Evolutionary conservation across 495 filamentous ascomycete genomes (phyloP).

Genomic region (Aspergillus nanangensis): DNA sequence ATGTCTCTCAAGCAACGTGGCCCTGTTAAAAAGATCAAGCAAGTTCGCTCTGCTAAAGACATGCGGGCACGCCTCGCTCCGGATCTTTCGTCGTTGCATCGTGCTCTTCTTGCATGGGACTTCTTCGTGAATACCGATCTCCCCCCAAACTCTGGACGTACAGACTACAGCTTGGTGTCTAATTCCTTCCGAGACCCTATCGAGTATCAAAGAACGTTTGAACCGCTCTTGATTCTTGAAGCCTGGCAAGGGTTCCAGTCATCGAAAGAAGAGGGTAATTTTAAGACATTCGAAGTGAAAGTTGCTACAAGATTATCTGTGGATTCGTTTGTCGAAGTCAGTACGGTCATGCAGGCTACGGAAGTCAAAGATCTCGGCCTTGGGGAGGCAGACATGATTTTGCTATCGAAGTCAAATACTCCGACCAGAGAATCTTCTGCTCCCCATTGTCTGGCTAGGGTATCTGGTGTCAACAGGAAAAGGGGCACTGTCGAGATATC

Average conservation of each 20-base stretch:
- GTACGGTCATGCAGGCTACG: conserved; percentile 64
- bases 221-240: conserved; percentile 85
- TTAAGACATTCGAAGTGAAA: conserved; percentile 77
- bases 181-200: conserved; percentile 68
- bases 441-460: conserved; percentile 80
- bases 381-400: conserved; percentile 80
- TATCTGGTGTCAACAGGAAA: conserved; percentile 74
- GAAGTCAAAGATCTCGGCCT: conserved; percentile 68
- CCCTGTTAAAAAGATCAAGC: conserved; percentile 76
- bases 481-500: conserved; percentile 73
- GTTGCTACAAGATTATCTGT: conserved; percentile 81
- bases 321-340: conserved; percentile 89
- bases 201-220: conserved; percentile 85
- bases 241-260: conserved; percentile 94
- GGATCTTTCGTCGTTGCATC: conserved; percentile 80
- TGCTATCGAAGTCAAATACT: conserved; percentile 69
- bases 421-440: conserved; percentile 58
- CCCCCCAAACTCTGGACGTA: conserved; percentile 64
- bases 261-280: conserved; percentile 76
- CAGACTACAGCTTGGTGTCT: conserved; percentile 68
- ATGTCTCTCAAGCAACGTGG: conserved; percentile 51
- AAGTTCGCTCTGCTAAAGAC: conserved; percentile 76
- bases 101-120: conserved; percentile 85
- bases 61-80: conserved; percentile 90
- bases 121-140: conserved; percentile 83